Conservation (phyloP, 169 alveolate species). For the Cystoisospora suis region DNA sequence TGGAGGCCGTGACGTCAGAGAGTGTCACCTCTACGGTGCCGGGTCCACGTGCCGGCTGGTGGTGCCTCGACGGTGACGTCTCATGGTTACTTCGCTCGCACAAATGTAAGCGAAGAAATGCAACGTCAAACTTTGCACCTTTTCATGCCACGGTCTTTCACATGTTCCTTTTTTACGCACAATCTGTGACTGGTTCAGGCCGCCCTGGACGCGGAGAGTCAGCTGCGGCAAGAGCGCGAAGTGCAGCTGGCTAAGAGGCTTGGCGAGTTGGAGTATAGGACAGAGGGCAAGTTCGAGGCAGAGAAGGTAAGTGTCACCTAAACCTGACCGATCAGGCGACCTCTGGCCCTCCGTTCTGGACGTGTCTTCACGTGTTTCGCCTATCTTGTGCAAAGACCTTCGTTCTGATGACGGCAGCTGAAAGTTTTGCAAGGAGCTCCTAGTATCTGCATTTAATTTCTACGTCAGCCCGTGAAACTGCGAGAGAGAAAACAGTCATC, state of each 20-base stretch:
- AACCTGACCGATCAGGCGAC: background rate
- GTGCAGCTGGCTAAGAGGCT: constrained; percentile 60
- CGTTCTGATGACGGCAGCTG: background rate
- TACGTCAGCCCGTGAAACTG: too few relatives aligned
- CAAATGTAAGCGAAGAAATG: too few relatives aligned
- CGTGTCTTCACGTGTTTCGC: too few relatives aligned
- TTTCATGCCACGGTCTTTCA: background rate
- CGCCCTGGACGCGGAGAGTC: constrained; percentile 60
- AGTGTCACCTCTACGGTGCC: too few relatives aligned
- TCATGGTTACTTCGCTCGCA: too few relatives aligned
- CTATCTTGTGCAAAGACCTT: background rate
- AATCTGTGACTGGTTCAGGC: constrained; percentile 28
- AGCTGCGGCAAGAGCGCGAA: constrained; percentile 62
- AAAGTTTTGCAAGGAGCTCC: too few relatives aligned
- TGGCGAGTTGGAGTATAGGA: constrained; percentile 55
- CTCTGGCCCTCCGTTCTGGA: background rate
- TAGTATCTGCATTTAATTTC: too few relatives aligned
- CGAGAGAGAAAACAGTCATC: too few relatives aligned
- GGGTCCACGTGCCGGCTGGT: too few relatives aligned
- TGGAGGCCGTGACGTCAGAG: too few relatives aligned
- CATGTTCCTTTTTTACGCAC: background rate
- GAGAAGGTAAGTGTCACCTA: constrained; percentile 57
- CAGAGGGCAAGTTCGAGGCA: constrained; percentile 59
- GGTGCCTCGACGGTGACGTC: too few relatives aligned
- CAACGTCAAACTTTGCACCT: too few relatives aligned